Evolutionary conservation across 345 rosid genomes (phyloP), one percentile per base, ranked within the genome.

Genomic region (Rubroshorea leprosula): DNA sequence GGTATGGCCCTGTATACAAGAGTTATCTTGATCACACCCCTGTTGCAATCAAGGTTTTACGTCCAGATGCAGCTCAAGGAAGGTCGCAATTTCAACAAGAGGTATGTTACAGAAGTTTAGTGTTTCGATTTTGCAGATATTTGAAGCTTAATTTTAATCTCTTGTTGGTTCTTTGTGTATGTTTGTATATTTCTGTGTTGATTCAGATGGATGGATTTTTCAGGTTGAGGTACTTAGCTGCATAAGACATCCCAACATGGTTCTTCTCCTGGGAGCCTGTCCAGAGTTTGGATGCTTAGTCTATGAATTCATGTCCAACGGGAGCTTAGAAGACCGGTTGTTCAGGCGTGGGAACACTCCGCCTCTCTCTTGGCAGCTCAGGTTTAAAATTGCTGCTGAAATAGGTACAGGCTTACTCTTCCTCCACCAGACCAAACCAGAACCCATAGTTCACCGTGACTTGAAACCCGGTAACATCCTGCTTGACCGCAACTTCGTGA

Each of bases 161-260:
- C 41, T 35, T 35, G 41, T 35, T 35, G 41, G 7, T 8, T 35
- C 4, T 27, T 27, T 3, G 31, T 27, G 8, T 8, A 27, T 3
- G 31, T 27, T 27, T 8, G 8, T 27, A 27, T 27, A 8, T 3
- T 27, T 27, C 8, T 27, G 41, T 35, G 41, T 35, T 35, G 41
- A 35, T 35, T 35, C 11, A 8, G 3, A 6, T 4, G n/a, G n/a
- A n/a, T 35, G 7, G 1, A 1, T 35, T 55, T 45, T 67, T 57
- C 83, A 87, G 92, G 88, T 90, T 29, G 97, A 90, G 73, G 82
- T 90, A 47, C 54, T 90, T 15, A 79, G 97, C 74, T 81, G 90
- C 86, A 90, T 90, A 54, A 68, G 95, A 35, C 97, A 90, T 61
- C 97, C 97, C 4, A 80, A 87, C 70, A 87, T 90, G 95, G 97